phyloP scores from a whole-genome alignment of 208 protist genomes.

The Naegleria gruberi region DNA sequence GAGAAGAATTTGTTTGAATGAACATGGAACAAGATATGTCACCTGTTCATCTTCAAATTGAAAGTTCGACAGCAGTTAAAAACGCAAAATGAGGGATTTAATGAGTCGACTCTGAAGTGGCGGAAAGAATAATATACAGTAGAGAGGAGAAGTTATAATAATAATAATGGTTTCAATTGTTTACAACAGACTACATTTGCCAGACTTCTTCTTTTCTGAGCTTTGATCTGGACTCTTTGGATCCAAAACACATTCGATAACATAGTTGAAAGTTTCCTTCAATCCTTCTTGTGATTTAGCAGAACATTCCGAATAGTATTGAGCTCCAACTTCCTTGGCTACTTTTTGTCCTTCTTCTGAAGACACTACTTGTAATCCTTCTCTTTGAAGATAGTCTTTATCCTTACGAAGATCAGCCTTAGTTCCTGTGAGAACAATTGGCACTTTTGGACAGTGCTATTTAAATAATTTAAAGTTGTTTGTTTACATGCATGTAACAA shows the following conservation, averaged over 20 bases:
- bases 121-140: neutral
- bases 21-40: no score
- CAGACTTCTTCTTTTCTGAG: neutral
- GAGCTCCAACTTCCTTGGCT: slow-evolving; percentile 32
- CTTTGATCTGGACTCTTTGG: neutral
- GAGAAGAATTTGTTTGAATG: neutral
- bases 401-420: slow-evolving; percentile 49
- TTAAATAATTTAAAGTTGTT: slow-evolving; percentile 32
- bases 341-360: slow-evolving; percentile 36
- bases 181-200: neutral
- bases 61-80: no score
- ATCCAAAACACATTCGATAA: slow-evolving; percentile 40
- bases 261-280: slow-evolving; percentile 65
- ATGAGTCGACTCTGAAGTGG: neutral
- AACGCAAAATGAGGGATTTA: neutral
- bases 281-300: slow-evolving; percentile 55
- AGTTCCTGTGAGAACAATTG: slow-evolving; percentile 47
- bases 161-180: neutral
- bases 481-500: neutral
- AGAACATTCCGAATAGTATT: slow-evolving; percentile 37
- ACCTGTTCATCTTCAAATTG: no score
- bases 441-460: slow-evolving; percentile 48
- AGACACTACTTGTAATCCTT: slow-evolving; percentile 37
- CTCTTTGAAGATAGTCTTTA: slow-evolving; percentile 35
- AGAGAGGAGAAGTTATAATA: neutral